These are phyloP conservation scores for Prorocentrum cordatum DNA, from an alignment of 169 alveolate species.

Conservation along the genomic window DNA sequence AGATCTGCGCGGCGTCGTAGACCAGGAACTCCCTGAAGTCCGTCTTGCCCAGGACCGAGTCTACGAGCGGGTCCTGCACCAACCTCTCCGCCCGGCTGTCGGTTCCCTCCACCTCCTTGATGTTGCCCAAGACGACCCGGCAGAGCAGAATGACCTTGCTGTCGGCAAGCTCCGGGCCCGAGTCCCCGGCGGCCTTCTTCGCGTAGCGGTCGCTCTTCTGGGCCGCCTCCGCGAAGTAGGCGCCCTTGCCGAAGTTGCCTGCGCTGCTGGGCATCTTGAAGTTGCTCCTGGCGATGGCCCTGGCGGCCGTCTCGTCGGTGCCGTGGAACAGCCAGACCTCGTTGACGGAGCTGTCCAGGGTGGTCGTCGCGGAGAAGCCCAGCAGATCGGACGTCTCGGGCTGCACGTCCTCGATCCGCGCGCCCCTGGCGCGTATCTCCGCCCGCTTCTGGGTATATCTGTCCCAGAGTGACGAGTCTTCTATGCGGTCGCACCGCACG, in stretches of 20 bases:
- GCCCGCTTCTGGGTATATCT: constrained; percentile 30
- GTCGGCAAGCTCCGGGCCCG: no score
- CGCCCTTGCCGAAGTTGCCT: constrained; percentile 26
- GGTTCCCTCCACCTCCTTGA: neutral
- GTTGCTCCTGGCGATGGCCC: constrained; percentile 17
- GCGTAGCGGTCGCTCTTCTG: constrained; percentile 31
- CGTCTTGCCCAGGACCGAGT: constrained; percentile 9
- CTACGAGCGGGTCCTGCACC: constrained; percentile 12
- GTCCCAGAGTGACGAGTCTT: constrained; percentile 33
- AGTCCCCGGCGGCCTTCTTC: constrained; percentile 9
- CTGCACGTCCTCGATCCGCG: no score
- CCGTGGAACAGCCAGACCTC: constrained; percentile 31
- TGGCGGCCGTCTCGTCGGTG: constrained; percentile 21
- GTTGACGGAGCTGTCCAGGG: constrained; percentile 12
- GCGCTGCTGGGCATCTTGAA: constrained; percentile 51
- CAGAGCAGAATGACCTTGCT: constrained; percentile 38
- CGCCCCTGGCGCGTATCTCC: neutral
- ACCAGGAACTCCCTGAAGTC: constrained; percentile 44
- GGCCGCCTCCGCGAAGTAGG: constrained; percentile 46
- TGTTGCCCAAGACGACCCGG: constrained; percentile 11
- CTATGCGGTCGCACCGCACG: constrained; percentile 45
- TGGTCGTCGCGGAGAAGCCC: constrained; percentile 19
- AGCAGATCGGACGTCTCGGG: constrained; percentile 15
- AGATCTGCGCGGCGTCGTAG: constrained; percentile 35
- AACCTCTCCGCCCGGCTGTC: constrained; percentile 19